phyloP scores from a whole-genome alignment of 306 rosid genomes.

The Datisca glomerata region DNA sequence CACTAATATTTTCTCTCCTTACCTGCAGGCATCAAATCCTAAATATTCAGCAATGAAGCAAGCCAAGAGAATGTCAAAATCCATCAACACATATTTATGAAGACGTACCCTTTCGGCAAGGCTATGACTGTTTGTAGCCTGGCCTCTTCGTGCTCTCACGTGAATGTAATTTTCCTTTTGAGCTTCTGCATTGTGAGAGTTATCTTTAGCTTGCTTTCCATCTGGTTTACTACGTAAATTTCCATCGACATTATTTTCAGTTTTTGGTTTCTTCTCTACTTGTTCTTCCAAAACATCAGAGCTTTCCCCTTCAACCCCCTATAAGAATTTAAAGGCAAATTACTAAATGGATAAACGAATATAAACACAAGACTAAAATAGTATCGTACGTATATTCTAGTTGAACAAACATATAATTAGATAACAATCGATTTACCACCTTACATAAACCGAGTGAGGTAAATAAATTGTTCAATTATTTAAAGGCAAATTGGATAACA shows the following conservation, averaged over 20 bases:
- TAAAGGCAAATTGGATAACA: neutral
- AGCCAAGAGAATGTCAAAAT: constrained; percentile 4
- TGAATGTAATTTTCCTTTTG: constrained; percentile 78
- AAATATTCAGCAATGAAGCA: neutral
- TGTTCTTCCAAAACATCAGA: constrained; percentile 28
- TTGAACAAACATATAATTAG: too few species aligned
- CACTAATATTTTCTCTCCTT: constrained; percentile 92
- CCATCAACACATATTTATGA: constrained; percentile 3
- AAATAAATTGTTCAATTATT: too few species aligned
- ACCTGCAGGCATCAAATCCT: constrained; percentile 34
- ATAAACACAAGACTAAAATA: too few species aligned
- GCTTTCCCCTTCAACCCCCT: constrained; percentile 43
- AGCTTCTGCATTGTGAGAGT: constrained; percentile 51
- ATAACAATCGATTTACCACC: constrained; percentile 27
- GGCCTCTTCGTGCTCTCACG: constrained; percentile 89
- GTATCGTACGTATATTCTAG: too few species aligned
- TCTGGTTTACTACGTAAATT: constrained; percentile 47
- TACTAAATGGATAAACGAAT: too few species aligned
- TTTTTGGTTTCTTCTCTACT: constrained; percentile 47
- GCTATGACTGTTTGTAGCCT: constrained; percentile 93
- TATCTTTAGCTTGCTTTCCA: constrained; percentile 58
- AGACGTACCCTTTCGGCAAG: constrained; percentile 83
- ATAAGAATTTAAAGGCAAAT: too few species aligned
- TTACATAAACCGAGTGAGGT: constrained; percentile 42
- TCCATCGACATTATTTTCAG: constrained; percentile 34